Conservation (phyloP, 2,329 filamentous ascomycete species). For the Colletotrichum noveboracense region DNA sequence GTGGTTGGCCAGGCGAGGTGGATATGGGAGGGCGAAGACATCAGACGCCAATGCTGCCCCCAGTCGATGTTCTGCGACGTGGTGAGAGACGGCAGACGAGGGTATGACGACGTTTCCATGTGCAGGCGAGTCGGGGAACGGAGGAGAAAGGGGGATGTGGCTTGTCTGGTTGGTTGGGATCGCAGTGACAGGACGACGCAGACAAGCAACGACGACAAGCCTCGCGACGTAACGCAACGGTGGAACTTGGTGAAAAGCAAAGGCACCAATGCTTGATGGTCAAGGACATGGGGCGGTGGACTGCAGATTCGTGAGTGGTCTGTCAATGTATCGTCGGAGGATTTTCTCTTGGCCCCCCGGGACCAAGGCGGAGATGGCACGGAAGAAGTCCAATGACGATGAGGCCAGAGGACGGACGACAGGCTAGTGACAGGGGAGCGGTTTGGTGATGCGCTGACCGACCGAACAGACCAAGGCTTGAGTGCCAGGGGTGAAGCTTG, state of each 20-base stretch:
- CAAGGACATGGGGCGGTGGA: neutral
- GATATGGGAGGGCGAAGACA: neutral
- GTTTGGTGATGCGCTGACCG: neutral
- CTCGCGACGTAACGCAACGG: neutral
- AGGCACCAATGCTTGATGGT: neutral
- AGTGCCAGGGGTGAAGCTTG: neutral
- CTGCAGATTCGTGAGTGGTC: neutral
- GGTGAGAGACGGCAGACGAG: neutral
- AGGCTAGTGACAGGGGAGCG: neutral
- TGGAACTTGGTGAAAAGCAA: neutral
- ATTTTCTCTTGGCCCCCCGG: neutral
- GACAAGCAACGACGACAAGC: neutral
- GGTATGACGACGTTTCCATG: neutral
- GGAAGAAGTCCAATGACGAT: neutral
- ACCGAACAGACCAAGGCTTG: neutral
- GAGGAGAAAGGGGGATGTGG: neutral
- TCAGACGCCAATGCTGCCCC: slow-evolving; percentile 12
- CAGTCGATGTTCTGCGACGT: neutral
- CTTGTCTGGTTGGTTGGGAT: neutral
- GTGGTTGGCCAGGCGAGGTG: neutral
- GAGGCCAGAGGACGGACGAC: neutral
- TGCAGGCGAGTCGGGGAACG: neutral
- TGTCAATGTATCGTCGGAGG: neutral
- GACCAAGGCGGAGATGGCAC: neutral
- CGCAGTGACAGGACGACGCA: neutral